Base-by-base conservation (phyloP, 2,329 filamentous ascomycete genomes). In the Hypomyces perniciosus region DNA sequence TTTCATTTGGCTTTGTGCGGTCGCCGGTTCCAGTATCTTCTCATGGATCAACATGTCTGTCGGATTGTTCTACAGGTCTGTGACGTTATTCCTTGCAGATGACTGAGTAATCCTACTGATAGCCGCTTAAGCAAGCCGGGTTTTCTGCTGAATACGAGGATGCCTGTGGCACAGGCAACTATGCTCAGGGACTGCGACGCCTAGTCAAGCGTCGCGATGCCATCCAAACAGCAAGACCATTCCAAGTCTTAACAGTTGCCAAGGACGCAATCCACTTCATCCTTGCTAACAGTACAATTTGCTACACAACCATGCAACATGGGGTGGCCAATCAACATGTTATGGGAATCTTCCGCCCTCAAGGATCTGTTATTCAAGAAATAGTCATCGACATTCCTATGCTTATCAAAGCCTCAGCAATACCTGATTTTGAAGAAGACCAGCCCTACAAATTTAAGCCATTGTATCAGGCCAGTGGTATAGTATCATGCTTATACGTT, bases 201-300 rank as follows among this genome's bases (percentile, higher is more conserved):
- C 70, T 85, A 8, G 78, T 80, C 54, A 84, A 85, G 61, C 73
- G 83, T 44, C 74, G 78, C 47, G 66, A 78, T 46, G 82, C 86
- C 26, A 70, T 87, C 44, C 74, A 81, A 4, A 74, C 72, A 26
- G 83, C 82, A 5, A 67, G 73, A 31, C 87, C 87, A 0, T 89
- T 81, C 61, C 74, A 79, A 0, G 77, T 49, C 2, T 6, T 78
- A 12, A 77, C 76, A 2, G 69, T 83, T 0, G 61, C 89, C 31
- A 85, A 77, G 4, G 70, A 80, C 47, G 83, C 77, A 4, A 76
- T 81, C 27, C 72, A 74, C 4, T 88, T 84, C 64, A 64, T 83
- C 2, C 89, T 86, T 62, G 70, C 72, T 13, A 74, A 81, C 51
- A 84, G 86, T 5, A 72, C 80, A 8, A 68, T 90, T 12, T 88